A percentile compares a stretch with the other conserved stretches of the same genome.
Conservation (phyloP, 495 filamentous ascomycete genomes). For the Aspergillus campestris region DNA sequence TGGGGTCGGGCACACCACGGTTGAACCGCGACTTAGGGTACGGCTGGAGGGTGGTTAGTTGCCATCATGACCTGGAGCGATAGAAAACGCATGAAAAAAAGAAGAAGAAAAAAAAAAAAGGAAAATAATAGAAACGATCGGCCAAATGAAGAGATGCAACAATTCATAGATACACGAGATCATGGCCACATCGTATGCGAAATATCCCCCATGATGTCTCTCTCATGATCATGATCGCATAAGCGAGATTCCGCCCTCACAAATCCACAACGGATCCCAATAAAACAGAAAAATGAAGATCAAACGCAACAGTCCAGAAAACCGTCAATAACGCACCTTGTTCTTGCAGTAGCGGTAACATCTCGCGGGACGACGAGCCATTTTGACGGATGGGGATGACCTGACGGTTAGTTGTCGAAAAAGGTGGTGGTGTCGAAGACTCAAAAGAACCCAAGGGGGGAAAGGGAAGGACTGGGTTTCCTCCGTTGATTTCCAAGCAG, state of each 20-base stretch:
- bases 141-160: not conserved
- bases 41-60: conserved; percentile 44
- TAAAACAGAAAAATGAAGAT: conserved; percentile 6
- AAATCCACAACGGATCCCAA: conserved; percentile 20
- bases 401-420: conserved; percentile 38
- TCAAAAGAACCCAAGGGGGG: conserved; percentile 17
- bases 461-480: conserved; percentile 22
- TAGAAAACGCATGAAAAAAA: no score
- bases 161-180: not conserved
- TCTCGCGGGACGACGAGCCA: conserved; percentile 96
- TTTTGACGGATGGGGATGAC: conserved; percentile 63
- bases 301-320: not conserved
- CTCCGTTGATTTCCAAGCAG: conserved; percentile 44
- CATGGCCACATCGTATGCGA: not conserved
- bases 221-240: conserved; percentile 13
- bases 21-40: conserved; percentile 99
- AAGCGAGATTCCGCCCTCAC: conserved; percentile 26
- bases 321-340: conserved; percentile 61
- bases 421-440: conserved; percentile 27
- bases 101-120: not conserved
- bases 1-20: conserved; percentile 98
- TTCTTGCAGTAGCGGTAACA: conserved; percentile 99
- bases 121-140: not conserved
- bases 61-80: conserved; percentile 7
- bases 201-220: not conserved